Percentiles rank a stretch among this genome's conserved stretches.
phyloP scores from a whole-genome alignment of 306 rosid genomes.

The Prinsepia uniflora region DNA sequence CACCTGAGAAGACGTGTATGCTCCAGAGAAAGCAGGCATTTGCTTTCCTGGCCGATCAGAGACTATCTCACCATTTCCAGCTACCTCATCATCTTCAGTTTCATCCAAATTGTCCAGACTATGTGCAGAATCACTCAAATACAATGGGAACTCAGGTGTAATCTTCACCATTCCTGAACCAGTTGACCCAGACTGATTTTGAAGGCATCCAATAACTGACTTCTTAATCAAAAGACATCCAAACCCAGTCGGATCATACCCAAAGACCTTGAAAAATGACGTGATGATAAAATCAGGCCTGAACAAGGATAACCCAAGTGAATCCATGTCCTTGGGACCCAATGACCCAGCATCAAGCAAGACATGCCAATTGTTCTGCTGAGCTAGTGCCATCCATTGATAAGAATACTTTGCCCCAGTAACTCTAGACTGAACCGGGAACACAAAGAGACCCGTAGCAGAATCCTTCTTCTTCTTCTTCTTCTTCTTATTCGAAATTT shows the following conservation, averaged over 20 bases:
- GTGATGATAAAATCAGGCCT: conserved; percentile 93
- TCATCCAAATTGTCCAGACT: conserved; percentile 65
- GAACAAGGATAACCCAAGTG: conserved; percentile 90
- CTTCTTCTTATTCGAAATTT: too few relatives aligned
- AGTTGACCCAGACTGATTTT: conserved; percentile 80
- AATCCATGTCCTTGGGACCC: conserved; percentile 99
- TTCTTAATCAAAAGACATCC: conserved; percentile 93
- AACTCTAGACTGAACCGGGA: conserved; percentile 39
- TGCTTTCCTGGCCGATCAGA: conserved; percentile 61
- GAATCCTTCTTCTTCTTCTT: conserved; percentile 39
- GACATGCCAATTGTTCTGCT: conserved; percentile 97
- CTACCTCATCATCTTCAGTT: conserved; percentile 52
- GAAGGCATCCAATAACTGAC: conserved; percentile 81
- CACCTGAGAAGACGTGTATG: conserved; percentile 81
- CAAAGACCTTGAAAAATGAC: conserved; percentile 89
- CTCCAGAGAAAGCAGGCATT: conserved; percentile 94
- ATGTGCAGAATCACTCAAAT: conserved; percentile 81
- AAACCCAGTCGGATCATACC: conserved; percentile 92
- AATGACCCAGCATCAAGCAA: conserved; percentile 93
- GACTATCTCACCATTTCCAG: conserved; percentile 42
- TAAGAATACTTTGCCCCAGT: conserved; percentile 71
- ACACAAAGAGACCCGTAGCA: conserved; percentile 34
- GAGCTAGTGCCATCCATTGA: conserved; percentile 98
- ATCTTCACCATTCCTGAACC: conserved; percentile 98
- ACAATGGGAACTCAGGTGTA: conserved; percentile 81